These are phyloP conservation scores for Metschnikowia vanudenii DNA, from an alignment of 805 yeast species.

Conservation along the genomic window DNA sequence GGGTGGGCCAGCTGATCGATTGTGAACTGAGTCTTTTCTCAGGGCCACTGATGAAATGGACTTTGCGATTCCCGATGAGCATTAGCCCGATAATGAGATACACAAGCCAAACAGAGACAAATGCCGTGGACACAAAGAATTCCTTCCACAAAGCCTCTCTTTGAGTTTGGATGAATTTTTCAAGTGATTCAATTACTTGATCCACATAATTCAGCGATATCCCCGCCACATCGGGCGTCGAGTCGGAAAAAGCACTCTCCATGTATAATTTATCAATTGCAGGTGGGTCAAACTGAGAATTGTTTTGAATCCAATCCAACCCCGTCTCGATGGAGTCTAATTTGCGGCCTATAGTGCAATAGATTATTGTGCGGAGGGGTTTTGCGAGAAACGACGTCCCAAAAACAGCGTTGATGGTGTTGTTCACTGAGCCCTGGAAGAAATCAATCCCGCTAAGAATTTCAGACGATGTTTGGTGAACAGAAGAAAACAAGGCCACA, in stretches of 20 bases:
- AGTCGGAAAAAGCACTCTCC: slow-evolving; percentile 45
- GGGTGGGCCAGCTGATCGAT: slow-evolving; percentile 14
- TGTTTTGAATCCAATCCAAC: slow-evolving; percentile 70
- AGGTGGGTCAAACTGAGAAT: slow-evolving; percentile 35
- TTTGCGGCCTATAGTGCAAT: slow-evolving; percentile 79
- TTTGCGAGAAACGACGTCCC: slow-evolving; percentile 62
- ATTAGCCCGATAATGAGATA: slow-evolving; percentile 42
- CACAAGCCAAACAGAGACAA: slow-evolving; percentile 49
- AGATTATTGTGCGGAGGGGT: slow-evolving; percentile 66
- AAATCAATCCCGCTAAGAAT: slow-evolving; percentile 6
- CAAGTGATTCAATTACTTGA: slow-evolving; percentile 28
- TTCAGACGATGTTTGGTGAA: slow-evolving; percentile 38
- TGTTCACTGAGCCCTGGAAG: slow-evolving; percentile 48
- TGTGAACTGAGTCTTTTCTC: slow-evolving; percentile 1
- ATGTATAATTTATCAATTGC: slow-evolving; percentile 26
- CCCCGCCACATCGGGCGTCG: slow-evolving; percentile 40
- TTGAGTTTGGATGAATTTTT: slow-evolving; percentile 31
- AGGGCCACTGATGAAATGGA: not conserved
- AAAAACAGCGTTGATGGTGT: slow-evolving; percentile 57
- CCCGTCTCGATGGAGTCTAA: slow-evolving; percentile 65
- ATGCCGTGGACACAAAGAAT: slow-evolving; percentile 42
- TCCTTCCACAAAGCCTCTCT: slow-evolving; percentile 42
- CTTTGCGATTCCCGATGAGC: slow-evolving; percentile 8
- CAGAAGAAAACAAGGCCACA: slow-evolving; percentile 63
- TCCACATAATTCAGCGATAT: slow-evolving; percentile 48